Base-by-base conservation (phyloP, 2,329 filamentous ascomycete species). In the Endoconidiophora laricicola region DNA sequence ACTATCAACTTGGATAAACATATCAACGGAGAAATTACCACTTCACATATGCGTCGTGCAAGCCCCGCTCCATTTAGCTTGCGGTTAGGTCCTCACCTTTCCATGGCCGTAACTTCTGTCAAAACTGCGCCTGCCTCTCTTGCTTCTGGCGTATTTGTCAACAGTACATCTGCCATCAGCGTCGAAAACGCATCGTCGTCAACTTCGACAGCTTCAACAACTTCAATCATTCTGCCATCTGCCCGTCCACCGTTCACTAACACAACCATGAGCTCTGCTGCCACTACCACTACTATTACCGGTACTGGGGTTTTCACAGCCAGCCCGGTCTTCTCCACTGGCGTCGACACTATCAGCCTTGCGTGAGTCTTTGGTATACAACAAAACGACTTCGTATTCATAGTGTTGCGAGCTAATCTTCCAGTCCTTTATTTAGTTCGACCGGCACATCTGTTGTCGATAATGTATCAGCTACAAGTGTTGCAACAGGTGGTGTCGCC, bases 291-390 rank as follows among this genome's bases (percentile, higher is more conserved):
- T 33, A 53, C 44, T 9, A 54, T 49, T 38, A 52, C 37, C 29
- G 45, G 52, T 23, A 52, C 52, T 16, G 48, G 43, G 7, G 43
- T 43, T 42, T 36, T 48, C 18, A 46, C 52, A 5, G 24, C 41
- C 10, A 33, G 16, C 37, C 46, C 48, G 16, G 39, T 36, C 6
- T 29, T 36, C 16, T 22, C 14, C 14, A 40, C 50, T 12, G 12
- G 7, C 20, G 29, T 33, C 29, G 12, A 33, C 29, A 9, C 9
- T 7, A 33, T 33, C 29, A 33, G 29, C 5, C 29, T 33, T 33
- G 29, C 29, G 29, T 33, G 29, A 33, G 29, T 33, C 12, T 33
- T 33, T 6, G 29, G 12, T 12, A 12, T 33, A 12, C 7, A 33
- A 33, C 12, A 33, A 10, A 4, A 10, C 29, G 7, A 7, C 29